phyloP scores from a whole-genome alignment of 1,284 basidiomycete genomes.

The Lentinula novae-zelandiae region DNA sequence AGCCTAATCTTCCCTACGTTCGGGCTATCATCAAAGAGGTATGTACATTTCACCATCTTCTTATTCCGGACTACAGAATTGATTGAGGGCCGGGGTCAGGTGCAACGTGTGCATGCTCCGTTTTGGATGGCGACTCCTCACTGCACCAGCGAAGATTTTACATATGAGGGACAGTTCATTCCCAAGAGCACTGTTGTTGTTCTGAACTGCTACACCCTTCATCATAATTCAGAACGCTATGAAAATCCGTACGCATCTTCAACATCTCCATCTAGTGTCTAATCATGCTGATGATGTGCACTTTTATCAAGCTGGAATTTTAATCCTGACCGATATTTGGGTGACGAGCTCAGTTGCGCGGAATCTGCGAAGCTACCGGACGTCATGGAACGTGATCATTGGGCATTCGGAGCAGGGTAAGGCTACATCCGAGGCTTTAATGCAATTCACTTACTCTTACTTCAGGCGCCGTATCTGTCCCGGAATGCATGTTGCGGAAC shows the following conservation, averaged over 20 bases:
- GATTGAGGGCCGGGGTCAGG: constrained; percentile 9
- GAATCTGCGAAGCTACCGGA: constrained; percentile 35
- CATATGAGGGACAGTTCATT: constrained; percentile 35
- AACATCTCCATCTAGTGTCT: background rate
- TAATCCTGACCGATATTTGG: constrained; percentile 32
- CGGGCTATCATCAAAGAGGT: constrained; percentile 33
- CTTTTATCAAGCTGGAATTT: background rate
- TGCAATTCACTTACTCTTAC: constrained; percentile 11
- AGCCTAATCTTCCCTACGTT: constrained; percentile 30
- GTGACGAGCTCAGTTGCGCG: constrained; percentile 25
- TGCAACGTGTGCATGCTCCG: constrained; percentile 31
- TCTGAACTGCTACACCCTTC: constrained; percentile 34
- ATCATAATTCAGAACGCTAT: constrained; percentile 35
- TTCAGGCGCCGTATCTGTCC: constrained; percentile 27
- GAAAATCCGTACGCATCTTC: constrained; percentile 28
- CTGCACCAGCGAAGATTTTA: constrained; percentile 32
- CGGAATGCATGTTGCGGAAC: constrained; percentile 28
- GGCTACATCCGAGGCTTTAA: background rate
- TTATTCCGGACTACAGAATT: background rate
- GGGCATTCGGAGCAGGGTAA: constrained; percentile 36
- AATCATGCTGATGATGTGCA: background rate
- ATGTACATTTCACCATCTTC: background rate
- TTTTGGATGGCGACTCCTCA: constrained; percentile 41
- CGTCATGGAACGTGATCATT: constrained; percentile 40
- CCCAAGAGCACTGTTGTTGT: constrained; percentile 37